Conservation (phyloP, 257 asterid species). For the Thymus quinquecostatus region DNA sequence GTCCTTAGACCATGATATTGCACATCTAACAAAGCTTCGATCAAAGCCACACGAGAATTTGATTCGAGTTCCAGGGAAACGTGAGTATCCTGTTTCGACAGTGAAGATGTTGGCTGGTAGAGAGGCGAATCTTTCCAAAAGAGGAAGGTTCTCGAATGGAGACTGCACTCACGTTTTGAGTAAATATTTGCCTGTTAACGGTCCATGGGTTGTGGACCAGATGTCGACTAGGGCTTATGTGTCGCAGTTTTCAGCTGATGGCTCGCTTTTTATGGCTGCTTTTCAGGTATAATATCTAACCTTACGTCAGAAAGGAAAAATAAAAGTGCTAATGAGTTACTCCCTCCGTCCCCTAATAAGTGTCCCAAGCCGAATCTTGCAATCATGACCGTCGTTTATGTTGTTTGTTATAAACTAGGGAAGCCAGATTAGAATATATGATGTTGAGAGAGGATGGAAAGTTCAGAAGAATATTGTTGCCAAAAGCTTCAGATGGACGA, state of each 20-base stretch:
- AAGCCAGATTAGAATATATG: conserved; percentile 78
- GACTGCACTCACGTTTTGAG: conserved; percentile 77
- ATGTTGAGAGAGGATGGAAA: conserved; percentile 88
- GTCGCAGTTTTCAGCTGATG: conserved; percentile 85
- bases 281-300: conserved; percentile 66
- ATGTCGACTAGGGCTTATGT: conserved; percentile 82
- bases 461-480: conserved; percentile 79
- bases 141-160: conserved; percentile 72
- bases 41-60: conserved; percentile 64
- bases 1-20: conserved; percentile 57
- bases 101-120: conserved; percentile 79
- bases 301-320: background rate
- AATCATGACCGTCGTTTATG: background rate
- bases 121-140: conserved; percentile 66
- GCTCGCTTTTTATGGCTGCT: conserved; percentile 85
- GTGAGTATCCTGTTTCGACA: conserved; percentile 54
- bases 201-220: conserved; percentile 77
- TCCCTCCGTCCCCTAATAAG: too few species aligned
- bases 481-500: conserved; percentile 86
- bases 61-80: conserved; percentile 51
- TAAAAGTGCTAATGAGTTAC: too few species aligned
- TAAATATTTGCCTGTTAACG: conserved; percentile 69
- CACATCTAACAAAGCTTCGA: conserved; percentile 73
- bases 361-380: background rate
- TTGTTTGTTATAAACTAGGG: conserved; percentile 54